Evolutionary conservation across 2,329 filamentous ascomycete species (phyloP), one percentile per base, ranked within the genome.

Genomic region (Catunica adiposa): DNA sequence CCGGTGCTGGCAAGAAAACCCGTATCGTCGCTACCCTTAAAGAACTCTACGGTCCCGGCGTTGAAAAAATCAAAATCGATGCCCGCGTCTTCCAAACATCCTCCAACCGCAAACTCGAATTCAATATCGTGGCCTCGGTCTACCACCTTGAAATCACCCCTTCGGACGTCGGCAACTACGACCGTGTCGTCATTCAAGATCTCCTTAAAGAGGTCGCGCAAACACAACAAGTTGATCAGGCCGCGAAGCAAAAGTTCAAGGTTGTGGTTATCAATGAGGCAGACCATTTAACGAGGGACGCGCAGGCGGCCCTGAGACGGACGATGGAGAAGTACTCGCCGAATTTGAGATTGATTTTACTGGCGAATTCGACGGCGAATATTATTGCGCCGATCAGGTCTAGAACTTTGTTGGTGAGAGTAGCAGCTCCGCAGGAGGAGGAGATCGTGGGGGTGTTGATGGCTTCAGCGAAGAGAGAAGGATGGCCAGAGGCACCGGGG

Each of bases 41-140:
- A 68, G 90, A 96, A 66, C 77, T 98, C 6, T 98, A 92, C 68
- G 92, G 92, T 0, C 83, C 90, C 0, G 90, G 92, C 46, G 92
- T 95, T n/a, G 94, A 98, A 66, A 97, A 96, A 76, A 98, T 98
- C 76, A 97, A 97, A 73, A 97, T 98, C 70, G 92, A 98, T 66
- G 87, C 89, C 11, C 86, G 92, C 61, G 85, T 96, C 58, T 98
- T 98, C 73, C 89, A 95, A 70, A 97, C 92, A 1, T 89, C 82
- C 22, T 85, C 84, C 65, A 97, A 95, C 69, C 88, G 92, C 66
- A 98, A 98, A 70, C 83, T 98, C 63, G 92, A 98, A 71, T 98
- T 98, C 78, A 98, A 96, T 72, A 94, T 98, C 61, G 92, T 98
- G 55, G 83, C 89, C 47, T 97, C 90, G 0, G 82, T 96, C 61